Evolutionary conservation across 331 rosid genomes (phyloP).

Genomic region (Arachis monticola): DNA sequence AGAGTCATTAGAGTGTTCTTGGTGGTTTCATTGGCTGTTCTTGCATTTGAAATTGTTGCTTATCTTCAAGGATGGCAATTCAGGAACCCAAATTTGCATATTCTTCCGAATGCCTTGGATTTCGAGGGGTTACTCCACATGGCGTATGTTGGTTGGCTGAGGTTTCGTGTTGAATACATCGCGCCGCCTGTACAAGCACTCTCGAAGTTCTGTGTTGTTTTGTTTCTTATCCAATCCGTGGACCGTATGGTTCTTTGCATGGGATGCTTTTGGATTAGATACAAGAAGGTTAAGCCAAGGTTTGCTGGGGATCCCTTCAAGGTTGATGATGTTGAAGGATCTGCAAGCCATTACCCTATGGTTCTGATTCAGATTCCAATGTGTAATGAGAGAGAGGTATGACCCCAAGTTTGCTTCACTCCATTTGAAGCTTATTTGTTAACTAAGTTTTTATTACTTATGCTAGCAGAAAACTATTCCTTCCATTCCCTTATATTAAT

Average conservation of each 20-base stretch:
- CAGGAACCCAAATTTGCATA: slow-evolving; percentile 65
- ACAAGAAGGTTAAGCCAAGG: slow-evolving; percentile 74
- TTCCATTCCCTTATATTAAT: no score
- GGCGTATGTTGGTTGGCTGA: slow-evolving; percentile 80
- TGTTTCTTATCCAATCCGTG: slow-evolving; percentile 84
- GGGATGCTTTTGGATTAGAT: slow-evolving; percentile 92
- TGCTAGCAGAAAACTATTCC: not conserved
- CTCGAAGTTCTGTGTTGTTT: slow-evolving; percentile 76
- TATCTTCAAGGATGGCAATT: slow-evolving; percentile 87
- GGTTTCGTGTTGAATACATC: slow-evolving; percentile 74
- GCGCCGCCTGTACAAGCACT: slow-evolving; percentile 86
- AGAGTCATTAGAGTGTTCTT: slow-evolving; percentile 69
- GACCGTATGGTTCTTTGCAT: slow-evolving; percentile 85
- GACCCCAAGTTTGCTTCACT: slow-evolving; percentile 8
- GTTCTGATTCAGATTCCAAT: slow-evolving; percentile 72
- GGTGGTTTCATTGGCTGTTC: slow-evolving; percentile 63
- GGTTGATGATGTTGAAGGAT: slow-evolving; percentile 69
- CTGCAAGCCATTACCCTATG: slow-evolving; percentile 69
- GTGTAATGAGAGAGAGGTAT: slow-evolving; percentile 84
- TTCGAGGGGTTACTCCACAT: slow-evolving; percentile 68
- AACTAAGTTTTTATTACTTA: slow-evolving; percentile 15
- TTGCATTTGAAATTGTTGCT: slow-evolving; percentile 80
- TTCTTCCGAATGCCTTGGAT: slow-evolving; percentile 69
- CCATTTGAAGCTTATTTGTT: slow-evolving; percentile 10
- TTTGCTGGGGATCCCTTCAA: slow-evolving; percentile 58